These are phyloP conservation scores for Cyberlindnera xylosilytica DNA, from an alignment of 805 yeast genomes.

Conservation along the genomic window DNA sequence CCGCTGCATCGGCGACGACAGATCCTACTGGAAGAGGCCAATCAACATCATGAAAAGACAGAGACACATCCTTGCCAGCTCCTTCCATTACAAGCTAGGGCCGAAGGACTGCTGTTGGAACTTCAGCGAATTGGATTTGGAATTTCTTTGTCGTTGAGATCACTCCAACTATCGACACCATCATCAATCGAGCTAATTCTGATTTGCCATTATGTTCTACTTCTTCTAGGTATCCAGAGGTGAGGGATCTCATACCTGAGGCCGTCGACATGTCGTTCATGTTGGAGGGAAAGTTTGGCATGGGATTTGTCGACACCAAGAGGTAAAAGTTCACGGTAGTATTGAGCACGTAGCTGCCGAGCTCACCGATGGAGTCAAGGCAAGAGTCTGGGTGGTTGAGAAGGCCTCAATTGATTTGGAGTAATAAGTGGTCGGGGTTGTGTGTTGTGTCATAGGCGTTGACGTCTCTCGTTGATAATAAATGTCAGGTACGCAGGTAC, in stretches of 20 bases:
- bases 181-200: slow-evolving; percentile 45
- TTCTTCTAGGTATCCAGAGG: slow-evolving; percentile 62
- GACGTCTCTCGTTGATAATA: no score
- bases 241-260: slow-evolving; percentile 39
- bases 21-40: no score
- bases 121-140: slow-evolving; percentile 59
- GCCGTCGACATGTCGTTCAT: slow-evolving; percentile 13
- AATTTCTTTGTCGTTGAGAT: slow-evolving; percentile 65
- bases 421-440: no score
- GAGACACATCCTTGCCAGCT: no score
- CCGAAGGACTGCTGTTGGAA: slow-evolving; percentile 51
- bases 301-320: slow-evolving; percentile 4
- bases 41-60: no score
- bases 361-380: no score
- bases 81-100: slow-evolving; percentile 53
- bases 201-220: slow-evolving; percentile 43
- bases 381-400: no score
- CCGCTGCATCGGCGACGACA: no score
- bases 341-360: neutral
- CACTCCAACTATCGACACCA: slow-evolving; percentile 52
- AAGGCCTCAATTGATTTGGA: no score
- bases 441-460: no score
- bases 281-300: slow-evolving; percentile 9
- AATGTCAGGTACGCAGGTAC: no score
- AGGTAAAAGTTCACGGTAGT: neutral